Conservation (phyloP, 2,329 filamentous ascomycete genomes). For the Helicocarpus griseus region DNA sequence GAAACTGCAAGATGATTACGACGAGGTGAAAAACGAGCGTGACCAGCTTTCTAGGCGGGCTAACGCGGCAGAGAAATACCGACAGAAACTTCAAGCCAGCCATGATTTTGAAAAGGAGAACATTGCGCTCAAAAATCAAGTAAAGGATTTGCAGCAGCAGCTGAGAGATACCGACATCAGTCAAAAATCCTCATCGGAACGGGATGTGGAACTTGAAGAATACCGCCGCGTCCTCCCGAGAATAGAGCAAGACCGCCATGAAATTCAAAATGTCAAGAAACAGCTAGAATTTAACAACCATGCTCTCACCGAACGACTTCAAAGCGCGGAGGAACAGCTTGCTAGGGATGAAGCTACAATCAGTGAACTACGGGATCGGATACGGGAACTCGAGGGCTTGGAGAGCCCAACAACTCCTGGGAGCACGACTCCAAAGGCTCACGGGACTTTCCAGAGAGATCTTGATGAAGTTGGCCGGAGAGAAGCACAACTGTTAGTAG, state of each 20-base stretch:
- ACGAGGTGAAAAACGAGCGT: slow-evolving; percentile 39
- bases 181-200: slow-evolving; percentile 30
- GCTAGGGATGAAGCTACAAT: slow-evolving; percentile 33
- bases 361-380: slow-evolving; percentile 33
- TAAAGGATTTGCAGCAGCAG: slow-evolving; percentile 38
- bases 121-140: slow-evolving; percentile 35
- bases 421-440: slow-evolving; percentile 29
- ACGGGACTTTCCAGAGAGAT: slow-evolving; percentile 33
- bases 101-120: slow-evolving; percentile 42
- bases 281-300: slow-evolving; percentile 41
- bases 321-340: slow-evolving; percentile 34
- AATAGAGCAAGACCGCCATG: slow-evolving; percentile 40
- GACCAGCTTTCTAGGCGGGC: slow-evolving; percentile 39
- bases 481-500: slow-evolving; percentile 30
- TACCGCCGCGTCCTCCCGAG: slow-evolving; percentile 37
- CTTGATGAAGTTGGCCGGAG: slow-evolving; percentile 31
- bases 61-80: slow-evolving; percentile 41
- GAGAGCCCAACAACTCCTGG: slow-evolving; percentile 31
- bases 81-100: slow-evolving; percentile 39
- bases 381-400: slow-evolving; percentile 33
- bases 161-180: slow-evolving; percentile 36
- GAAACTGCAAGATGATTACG: slow-evolving; percentile 40
- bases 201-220: slow-evolving; percentile 33
- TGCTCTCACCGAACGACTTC: slow-evolving; percentile 34
- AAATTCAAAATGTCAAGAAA: slow-evolving; percentile 40